These are phyloP conservation scores for Laguncularia racemosa DNA, from an alignment of 345 rosid species.

Conservation along the genomic window DNA sequence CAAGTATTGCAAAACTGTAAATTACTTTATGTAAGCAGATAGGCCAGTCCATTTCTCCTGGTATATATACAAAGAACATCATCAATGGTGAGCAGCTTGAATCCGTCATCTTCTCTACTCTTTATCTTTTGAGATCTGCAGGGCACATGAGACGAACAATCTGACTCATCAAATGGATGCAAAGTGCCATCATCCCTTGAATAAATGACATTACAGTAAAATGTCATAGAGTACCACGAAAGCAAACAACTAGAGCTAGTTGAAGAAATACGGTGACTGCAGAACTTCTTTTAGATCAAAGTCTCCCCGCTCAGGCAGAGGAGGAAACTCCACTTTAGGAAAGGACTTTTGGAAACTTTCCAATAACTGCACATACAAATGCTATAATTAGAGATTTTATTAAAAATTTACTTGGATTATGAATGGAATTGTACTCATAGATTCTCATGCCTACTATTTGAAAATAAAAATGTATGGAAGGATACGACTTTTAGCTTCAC, in stretches of 20 bases:
- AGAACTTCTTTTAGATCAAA: slow-evolving; percentile 83
- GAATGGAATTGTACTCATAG: no score
- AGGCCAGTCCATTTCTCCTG: not conserved
- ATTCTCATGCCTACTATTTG: no score
- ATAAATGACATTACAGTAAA: not conserved
- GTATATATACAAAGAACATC: slow-evolving; percentile 7
- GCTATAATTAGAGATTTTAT: slow-evolving; percentile 8
- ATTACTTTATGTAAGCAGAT: no score
- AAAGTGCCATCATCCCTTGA: slow-evolving; percentile 1
- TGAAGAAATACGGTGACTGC: slow-evolving; percentile 85
- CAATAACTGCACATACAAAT: slow-evolving; percentile 56
- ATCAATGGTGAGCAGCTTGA: not conserved
- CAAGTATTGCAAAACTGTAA: no score
- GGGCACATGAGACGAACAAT: no score
- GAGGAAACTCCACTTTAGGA: slow-evolving; percentile 68
- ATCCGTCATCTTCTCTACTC: not conserved
- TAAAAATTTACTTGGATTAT: not conserved
- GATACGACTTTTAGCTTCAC: no score
- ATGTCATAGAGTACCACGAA: not conserved
- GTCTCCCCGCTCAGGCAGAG: slow-evolving; percentile 86
- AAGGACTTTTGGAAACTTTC: slow-evolving; percentile 75
- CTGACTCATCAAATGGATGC: no score
- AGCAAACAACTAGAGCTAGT: slow-evolving; percentile 27
- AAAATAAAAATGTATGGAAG: no score
- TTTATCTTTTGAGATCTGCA: not conserved